These are phyloP conservation scores for Metschnikowia kofuensis DNA, from an alignment of 805 yeast species.

Conservation along the genomic window DNA sequence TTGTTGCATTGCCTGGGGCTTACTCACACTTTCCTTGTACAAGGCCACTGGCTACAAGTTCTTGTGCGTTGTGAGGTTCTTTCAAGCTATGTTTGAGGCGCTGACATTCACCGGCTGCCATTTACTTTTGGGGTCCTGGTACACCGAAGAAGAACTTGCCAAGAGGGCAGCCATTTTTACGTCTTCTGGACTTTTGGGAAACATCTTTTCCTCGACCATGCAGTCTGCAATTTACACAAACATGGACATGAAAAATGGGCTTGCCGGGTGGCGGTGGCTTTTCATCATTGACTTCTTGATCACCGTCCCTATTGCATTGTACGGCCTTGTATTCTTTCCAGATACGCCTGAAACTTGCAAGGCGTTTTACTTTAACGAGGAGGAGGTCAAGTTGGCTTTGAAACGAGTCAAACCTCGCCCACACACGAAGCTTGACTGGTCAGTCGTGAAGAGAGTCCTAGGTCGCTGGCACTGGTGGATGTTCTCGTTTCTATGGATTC, in stretches of 20 bases:
- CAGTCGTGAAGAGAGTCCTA: slow-evolving; percentile 37
- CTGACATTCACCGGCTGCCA: slow-evolving; percentile 57
- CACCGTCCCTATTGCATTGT: slow-evolving; percentile 52
- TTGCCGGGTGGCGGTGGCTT: slow-evolving; percentile 62
- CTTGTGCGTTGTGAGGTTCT: slow-evolving; percentile 55
- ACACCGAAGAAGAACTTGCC: slow-evolving; percentile 45
- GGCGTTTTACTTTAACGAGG: slow-evolving; percentile 36
- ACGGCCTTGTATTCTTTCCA: slow-evolving; percentile 50
- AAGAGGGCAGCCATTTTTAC: slow-evolving; percentile 55
- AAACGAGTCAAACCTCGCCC: slow-evolving; percentile 8
- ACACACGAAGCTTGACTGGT: slow-evolving; percentile 13
- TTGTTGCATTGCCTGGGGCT: slow-evolving; percentile 56
- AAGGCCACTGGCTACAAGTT: slow-evolving; percentile 46
- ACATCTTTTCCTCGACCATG: slow-evolving; percentile 53
- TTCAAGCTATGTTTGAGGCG: slow-evolving; percentile 60
- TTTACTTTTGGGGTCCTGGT: slow-evolving; percentile 53
- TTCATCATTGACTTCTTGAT: slow-evolving; percentile 62
- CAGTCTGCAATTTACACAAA: slow-evolving; percentile 51
- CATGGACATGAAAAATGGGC: slow-evolving; percentile 41
- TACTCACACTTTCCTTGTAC: slow-evolving; percentile 50
- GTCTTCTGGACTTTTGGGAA: slow-evolving; percentile 52
- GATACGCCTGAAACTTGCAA: slow-evolving; percentile 47
- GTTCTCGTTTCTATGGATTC: slow-evolving; percentile 49
- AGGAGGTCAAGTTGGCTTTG: slow-evolving; percentile 15
- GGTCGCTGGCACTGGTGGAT: slow-evolving; percentile 58